Conservation (phyloP, 148 eudicot genomes). For the Simmondsia chinensis region DNA sequence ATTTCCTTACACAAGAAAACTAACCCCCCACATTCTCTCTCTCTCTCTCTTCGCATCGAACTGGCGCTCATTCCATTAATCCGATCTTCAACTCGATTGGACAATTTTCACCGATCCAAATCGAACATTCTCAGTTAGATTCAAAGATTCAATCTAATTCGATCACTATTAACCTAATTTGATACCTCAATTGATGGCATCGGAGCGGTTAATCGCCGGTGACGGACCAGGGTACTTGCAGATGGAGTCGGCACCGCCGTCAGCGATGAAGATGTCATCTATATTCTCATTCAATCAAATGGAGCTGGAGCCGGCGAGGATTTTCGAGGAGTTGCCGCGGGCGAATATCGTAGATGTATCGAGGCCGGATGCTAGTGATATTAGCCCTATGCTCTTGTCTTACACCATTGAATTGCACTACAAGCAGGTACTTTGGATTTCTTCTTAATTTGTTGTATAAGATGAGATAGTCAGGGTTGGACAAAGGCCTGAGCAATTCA, state of each 20-base stretch:
- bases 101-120: neutral
- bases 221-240: slow-evolving; percentile 39
- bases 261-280: slow-evolving; percentile 30
- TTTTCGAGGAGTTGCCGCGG: slow-evolving; percentile 86
- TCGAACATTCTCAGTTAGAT: neutral
- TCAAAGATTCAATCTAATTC: slow-evolving; percentile 1
- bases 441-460: no score
- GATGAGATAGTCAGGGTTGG: no score
- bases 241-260: slow-evolving; percentile 40
- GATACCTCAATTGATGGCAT: slow-evolving; percentile 22
- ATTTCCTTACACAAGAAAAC: no score
- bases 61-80: no score
- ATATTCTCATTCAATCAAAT: slow-evolving; percentile 33
- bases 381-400: slow-evolving; percentile 75
- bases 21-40: neutral
- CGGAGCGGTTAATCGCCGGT: slow-evolving; percentile 52
- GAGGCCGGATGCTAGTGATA: slow-evolving; percentile 86
- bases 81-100: no score
- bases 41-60: neutral
- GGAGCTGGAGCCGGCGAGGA: slow-evolving; percentile 39
- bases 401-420: slow-evolving; percentile 73
- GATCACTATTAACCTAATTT: no score
- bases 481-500: no score
- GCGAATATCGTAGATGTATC: slow-evolving; percentile 71
- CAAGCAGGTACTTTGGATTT: slow-evolving; percentile 40